Evolutionary conservation across 2,329 filamentous ascomycete species (phyloP), one percentile per base, ranked within the genome.

Genomic region (Diaporthe velutina): DNA sequence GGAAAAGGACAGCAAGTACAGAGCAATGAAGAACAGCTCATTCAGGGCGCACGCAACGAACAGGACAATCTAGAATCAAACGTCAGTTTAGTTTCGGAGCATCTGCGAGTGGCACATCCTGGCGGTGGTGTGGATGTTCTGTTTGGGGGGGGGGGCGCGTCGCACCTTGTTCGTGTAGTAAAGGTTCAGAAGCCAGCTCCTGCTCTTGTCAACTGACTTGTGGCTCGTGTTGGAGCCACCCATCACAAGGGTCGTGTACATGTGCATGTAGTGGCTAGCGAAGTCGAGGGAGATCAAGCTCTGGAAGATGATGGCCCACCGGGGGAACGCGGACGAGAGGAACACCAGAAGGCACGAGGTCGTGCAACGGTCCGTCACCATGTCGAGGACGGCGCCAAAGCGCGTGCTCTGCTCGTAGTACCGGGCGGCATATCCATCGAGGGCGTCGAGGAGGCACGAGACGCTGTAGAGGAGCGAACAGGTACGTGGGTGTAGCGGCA

Each of bases 351-450:
- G 86, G 84, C 97, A 99, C 3, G 96, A 93, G 4, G 97, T 99
- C 40, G 96, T 98, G 88, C 97, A 98, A 76, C 97, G 93, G 85
- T 99, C 97, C 25, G 97, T 99, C 76, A 99, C 96, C 97, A 99
- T 99, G 86, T 99, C 97, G 77, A 99, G 90, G 45, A 99, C 96
- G 42, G 96, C 97, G 77, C 97, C 97, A 83, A 99, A 99, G 78
- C 94, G 94, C 72, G 97, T 98, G 50, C 94, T 96, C 85, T 99
- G 97, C 80, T 98, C 91, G 83, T 90, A 96, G 93, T 90, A 88
- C 64, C 95, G 93, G 74, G 97, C 97, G n/a, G 96, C 96, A 80
- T 96, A 93, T 80, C 97, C 97, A 83, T 99, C 97, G 77, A 98
- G 90, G 60, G 96, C 97, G 83, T 99, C 97, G 78, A 99, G 93